Base-by-base conservation (phyloP, 768 basidiomycete species). In the Lanmaoa rubissima region DNA sequence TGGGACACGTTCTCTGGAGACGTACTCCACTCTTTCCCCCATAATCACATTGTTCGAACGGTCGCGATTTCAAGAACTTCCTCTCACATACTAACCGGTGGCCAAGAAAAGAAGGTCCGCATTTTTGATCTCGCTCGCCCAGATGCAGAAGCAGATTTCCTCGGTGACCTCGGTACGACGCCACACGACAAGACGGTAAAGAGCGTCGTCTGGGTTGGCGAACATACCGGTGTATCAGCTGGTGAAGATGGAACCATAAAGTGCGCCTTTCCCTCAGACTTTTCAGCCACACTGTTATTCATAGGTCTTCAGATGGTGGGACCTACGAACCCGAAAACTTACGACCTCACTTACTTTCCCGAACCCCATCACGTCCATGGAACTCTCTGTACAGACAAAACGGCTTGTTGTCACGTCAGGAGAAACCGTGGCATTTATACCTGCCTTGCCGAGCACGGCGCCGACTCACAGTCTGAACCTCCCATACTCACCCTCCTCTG, bases 21-120 rank as follows among this genome's bases (percentile, higher is more conserved):
- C n/a, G 73, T 80, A 32, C 78, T 98, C 39, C 92, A 97, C 65
- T 97, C 96, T n/a, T 96, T 98, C 69, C 88, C 94, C 13, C 97
- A 99, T 73, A 90, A 94, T 68, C 97, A 98, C 76, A 99, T 99
- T 69, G 97, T 99, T 65, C 90, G 95, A 63, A 94, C 88, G 46
- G 92, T 98, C 52, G 94, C 94, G 21, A 75, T 97, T 62, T 92
- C 92, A 31, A 86, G 90, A 7, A 74, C 75, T 48, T 73, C 82
- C 21, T 77, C 81, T 5, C 87, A 85, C 71, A 80, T 95, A 56
- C 79, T 96, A 56, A 92, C 91, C 21, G 96, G 95, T 50, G 96
- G 96, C 1, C 90, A 98, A 75, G 97, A 98, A 73, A 98, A 98
- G 81, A 96, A 93, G 75, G 90, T 96, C 49, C 83, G 97, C 61